Evolutionary conservation across 106 monocot genomes (phyloP), one percentile per base, ranked within the genome.

Genomic region (Apostasia ramifera): DNA sequence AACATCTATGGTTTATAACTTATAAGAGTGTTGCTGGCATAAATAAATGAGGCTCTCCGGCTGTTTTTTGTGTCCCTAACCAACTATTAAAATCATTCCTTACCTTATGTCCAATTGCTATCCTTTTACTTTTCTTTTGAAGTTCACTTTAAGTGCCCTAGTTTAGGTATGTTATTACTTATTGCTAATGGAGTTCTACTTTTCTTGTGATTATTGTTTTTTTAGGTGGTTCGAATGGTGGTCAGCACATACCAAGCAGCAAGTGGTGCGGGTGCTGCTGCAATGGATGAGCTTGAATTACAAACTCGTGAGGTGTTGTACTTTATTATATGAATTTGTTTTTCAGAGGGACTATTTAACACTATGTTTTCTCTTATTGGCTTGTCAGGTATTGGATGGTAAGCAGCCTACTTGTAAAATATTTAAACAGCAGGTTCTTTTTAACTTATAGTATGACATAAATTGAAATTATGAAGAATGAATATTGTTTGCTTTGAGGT

Each of bases 211-310:
- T 39, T 52, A 49, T 41, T 55, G 45, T 59, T 59, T 60, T 68
- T 55, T n/a, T 60, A 98, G 98, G 93, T 98, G 43, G 71, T 87
- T 37, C 81, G 98, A 62, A 98, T 98, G 98, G 93, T 98, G 57
- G 98, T 98, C 44, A 93, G 93, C 71, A 98, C 98, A 10, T 98
- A 98, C 63, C 98, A 98, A 72, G 98, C 98, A 77, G 98, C 98
- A 6, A 98, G 98, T 83, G 98, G 98, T 49, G 98, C 98, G 47
- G 98, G 98, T 73, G 92, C 98, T 58, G 98, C 92, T 64, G 98
- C 98, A 72, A 98, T 98, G 98, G 90, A 93, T 78, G 98, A 98
- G 76, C 92, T 98, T 62, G 74, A 79, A 63, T 75, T 83, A n/a
- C 98, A 98, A 70, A 98, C 93, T 60, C 83, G 85, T 61, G 98